Evolutionary conservation across 495 filamentous ascomycete genomes (phyloP), one percentile per base, ranked within the genome.

Genomic region (Zalerion maritima): DNA sequence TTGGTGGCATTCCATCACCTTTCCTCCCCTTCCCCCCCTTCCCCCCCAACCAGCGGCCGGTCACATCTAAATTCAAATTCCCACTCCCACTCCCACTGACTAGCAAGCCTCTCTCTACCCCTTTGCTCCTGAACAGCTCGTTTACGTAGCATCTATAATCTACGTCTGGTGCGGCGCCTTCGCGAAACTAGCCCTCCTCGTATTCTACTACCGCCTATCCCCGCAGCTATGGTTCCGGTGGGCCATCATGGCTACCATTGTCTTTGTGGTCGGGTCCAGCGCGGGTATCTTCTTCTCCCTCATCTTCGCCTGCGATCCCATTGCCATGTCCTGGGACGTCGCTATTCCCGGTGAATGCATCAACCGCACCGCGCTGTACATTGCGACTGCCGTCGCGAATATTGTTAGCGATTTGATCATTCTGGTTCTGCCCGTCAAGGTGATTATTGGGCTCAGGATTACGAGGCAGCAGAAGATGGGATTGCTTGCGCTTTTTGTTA

Each of bases 291-390:
- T 35, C 6, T 32, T 57, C 6, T 41, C 51, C 1, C 35, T 54
- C 14, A 47, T 63, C 14, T 57, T 62, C 19, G 54, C 50, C 17
- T 62, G 58, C 42, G 38, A 33, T 24, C 57, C 57, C 4, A 15
- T 62, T 20, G 33, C 35, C 10, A 47, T 41, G 26, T 42, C 38
- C 26, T 63, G 58, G 57, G 31, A 55, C 13, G n/a, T 20, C 11
- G 31, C 17, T 4, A 39, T 54, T 11, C 9, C 13, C 3, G 57
- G 55, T 0, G 34, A 24, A 1, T 63, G 57, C 29, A 42, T 63
- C 29, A 36, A 49, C 31, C 42, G 42, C 15, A 24, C 21, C 1
- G 47, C 21, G 1, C 11, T 60, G 6, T 55, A 57, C 26, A 45
- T 57, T 6, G 48, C 46, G 9, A 58, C 52, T 2, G 56, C 58